Base-by-base conservation (phyloP, 306 rosid genomes). In the Sicyos edulis region DNA sequence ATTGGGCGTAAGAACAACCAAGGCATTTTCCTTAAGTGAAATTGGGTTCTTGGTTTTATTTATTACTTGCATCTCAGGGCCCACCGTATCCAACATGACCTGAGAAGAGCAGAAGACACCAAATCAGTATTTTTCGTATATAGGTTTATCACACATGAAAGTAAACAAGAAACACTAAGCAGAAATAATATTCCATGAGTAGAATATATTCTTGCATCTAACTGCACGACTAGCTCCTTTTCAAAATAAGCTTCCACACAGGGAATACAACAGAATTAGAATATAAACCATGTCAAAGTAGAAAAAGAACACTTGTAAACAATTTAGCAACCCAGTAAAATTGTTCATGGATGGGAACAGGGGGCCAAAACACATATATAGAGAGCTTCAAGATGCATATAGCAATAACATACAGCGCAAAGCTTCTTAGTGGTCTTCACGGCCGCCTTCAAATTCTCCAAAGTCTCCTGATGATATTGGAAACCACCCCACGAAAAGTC, bases 61-160 rank as follows among this genome's bases (percentile, higher is more conserved):
- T 58, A 85, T 83, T 17, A 92, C 89, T 72, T 85, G 96, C 83
- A 92, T 74, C 77, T 92, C 96, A 8, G 98, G 92, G 77, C 98
- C 98, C 74, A 75, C 86, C 6, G 91, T 87, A 74, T 92, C 98
- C 66, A 92, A 82, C 98, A 92, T 88, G 78, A 92, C 86, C 98
- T 92, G 85, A 45, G 56, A 72, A 76, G 12, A 82, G 29, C 72
- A 54, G 10, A 54, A 80, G 70, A 61, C 63, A 52, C 12, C 17
- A 24, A 19, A 17, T 52, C 6, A 53, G 45, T 37, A 15, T 7
- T 63, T 65, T 32, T 51, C 71, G 60, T 3, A 26, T 26, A 26
- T 26, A 26, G 32, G 2, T 50, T 49, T 5, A 16, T 24, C 4
- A 12, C 40, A 60, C 24, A 50, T 65, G n/a, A 44, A 4, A 32